Percentiles rank a stretch among this genome's conserved stretches.
These are phyloP conservation scores for Termitomyces eurrhizus DNA, from an alignment of 768 basidiomycete genomes.

Conservation along the genomic window DNA sequence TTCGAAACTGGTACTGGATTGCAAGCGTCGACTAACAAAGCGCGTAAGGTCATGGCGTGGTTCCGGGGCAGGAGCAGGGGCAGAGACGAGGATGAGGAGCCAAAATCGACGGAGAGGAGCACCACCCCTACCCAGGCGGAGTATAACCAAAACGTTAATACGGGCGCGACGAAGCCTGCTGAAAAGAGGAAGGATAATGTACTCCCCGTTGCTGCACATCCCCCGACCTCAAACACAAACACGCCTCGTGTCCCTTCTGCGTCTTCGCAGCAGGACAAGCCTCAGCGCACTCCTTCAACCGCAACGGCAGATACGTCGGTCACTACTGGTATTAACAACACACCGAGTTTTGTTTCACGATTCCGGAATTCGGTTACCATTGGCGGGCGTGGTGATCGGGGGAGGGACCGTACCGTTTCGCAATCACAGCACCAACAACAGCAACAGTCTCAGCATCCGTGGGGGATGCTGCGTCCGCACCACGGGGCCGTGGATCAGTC, in stretches of 20 bases:
- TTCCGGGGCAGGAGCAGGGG: conserved; percentile 73
- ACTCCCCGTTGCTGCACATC: conserved; percentile 36
- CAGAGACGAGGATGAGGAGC: conserved; percentile 17
- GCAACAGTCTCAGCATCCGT: conserved; percentile 12
- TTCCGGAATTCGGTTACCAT: conserved; percentile 50
- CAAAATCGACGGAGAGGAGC: conserved; percentile 14
- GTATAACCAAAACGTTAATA: conserved; percentile 14
- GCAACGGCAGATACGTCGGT: conserved; percentile 39
- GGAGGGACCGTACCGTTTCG: conserved; percentile 23
- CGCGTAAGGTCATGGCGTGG: conserved; percentile 98
- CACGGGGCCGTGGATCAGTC: conserved; percentile 91
- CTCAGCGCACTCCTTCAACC: conserved; percentile 41
- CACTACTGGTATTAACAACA: conserved; percentile 16
- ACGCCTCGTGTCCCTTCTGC: conserved; percentile 21
- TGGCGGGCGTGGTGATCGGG: conserved; percentile 24
- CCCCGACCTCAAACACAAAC: conserved; percentile 18
- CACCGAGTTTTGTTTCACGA: conserved; percentile 41
- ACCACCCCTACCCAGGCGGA: conserved; percentile 26
- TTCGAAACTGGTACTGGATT: conserved; percentile 32
- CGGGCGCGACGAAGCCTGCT: not conserved
- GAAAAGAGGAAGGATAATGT: conserved; percentile 9
- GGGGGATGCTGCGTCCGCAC: conserved; percentile 71
- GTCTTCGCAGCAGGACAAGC: conserved; percentile 17
- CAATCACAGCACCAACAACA: conserved; percentile 19
- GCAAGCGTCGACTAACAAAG: conserved; percentile 79